These are phyloP conservation scores for Quercus ilex DNA, from an alignment of 306 rosid genomes.

Conservation along the genomic window DNA sequence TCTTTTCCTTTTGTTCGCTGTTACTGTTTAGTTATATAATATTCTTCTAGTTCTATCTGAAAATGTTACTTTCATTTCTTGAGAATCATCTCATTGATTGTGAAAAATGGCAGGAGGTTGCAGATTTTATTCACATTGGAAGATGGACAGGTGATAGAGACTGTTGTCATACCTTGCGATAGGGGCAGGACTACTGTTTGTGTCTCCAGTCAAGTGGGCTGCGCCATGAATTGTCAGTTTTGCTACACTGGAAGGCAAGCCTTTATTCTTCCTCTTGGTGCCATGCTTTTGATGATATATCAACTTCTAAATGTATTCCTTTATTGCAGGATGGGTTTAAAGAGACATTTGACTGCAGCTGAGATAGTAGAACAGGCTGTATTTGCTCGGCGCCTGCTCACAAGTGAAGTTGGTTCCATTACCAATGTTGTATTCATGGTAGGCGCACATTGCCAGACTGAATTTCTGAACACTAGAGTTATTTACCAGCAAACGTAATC, in stretches of 20 bases:
- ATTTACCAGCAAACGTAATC: background rate
- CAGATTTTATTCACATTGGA: conserved; percentile 88
- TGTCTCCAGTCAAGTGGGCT: conserved; percentile 97
- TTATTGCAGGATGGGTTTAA: conserved; percentile 86
- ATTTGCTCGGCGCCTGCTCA: conserved; percentile 67
- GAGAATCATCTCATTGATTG: conserved; percentile 61
- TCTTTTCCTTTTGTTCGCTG: conserved; percentile 17
- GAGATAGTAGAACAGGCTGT: conserved; percentile 96
- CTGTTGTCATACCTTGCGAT: conserved; percentile 83
- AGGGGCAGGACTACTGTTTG: conserved; percentile 86
- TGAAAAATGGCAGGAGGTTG: conserved; percentile 71
- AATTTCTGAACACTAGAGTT: background rate
- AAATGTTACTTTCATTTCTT: conserved; percentile 15
- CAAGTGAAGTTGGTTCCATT: conserved; percentile 78
- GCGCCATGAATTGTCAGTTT: conserved; percentile 95
- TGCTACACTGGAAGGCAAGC: conserved; percentile 91
- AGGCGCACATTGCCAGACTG: conserved; percentile 16
- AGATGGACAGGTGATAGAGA: conserved; percentile 77
- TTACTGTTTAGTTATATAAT: background rate
- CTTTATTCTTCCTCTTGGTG: conserved; percentile 10
- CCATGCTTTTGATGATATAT: background rate
- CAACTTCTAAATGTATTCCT: background rate
- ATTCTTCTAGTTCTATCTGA: background rate
- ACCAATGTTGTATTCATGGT: conserved; percentile 96
- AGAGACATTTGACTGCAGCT: conserved; percentile 78